Evolutionary conservation across 1,284 basidiomycete genomes (phyloP).

Genomic region (Moesziomyces sp.): DNA sequence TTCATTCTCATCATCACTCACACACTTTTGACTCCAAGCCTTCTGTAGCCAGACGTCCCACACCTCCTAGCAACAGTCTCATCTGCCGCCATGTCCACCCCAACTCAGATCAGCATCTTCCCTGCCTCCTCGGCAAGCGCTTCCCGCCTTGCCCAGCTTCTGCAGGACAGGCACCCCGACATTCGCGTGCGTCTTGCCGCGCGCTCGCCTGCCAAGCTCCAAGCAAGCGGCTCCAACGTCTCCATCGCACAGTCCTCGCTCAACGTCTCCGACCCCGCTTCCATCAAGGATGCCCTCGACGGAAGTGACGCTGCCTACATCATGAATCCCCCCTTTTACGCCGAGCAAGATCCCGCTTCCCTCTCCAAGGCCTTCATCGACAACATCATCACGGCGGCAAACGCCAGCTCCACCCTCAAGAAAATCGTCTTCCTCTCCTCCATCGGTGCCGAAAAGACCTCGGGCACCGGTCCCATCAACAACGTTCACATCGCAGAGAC

Average conservation of each 20-base stretch:
- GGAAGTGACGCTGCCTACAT: slow-evolving; percentile 34
- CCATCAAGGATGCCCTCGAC: slow-evolving; percentile 22
- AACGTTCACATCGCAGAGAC: slow-evolving; percentile 19
- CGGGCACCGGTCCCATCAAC: slow-evolving; percentile 16
- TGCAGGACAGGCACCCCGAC: slow-evolving; percentile 19
- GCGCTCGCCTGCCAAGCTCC: slow-evolving; percentile 19
- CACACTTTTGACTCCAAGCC: not conserved
- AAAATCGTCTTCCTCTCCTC: slow-evolving; percentile 34
- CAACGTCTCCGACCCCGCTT: slow-evolving; percentile 6
- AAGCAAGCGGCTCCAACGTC: slow-evolving; percentile 7
- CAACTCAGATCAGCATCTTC: slow-evolving; percentile 33
- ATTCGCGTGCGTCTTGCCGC: slow-evolving; percentile 23
- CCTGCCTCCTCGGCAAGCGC: slow-evolving; percentile 25
- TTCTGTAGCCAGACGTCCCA: not conserved
- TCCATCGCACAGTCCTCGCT: slow-evolving; percentile 15
- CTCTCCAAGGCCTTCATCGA: slow-evolving; percentile 11
- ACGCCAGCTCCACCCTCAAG: slow-evolving; percentile 12
- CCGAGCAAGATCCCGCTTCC: slow-evolving; percentile 5
- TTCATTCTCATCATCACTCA: not conserved
- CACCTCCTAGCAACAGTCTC: too few relatives aligned
- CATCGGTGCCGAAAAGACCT: slow-evolving; percentile 14
- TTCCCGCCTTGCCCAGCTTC: slow-evolving; percentile 7
- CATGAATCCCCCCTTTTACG: slow-evolving; percentile 22
- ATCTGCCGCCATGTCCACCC: slow-evolving; percentile 6
- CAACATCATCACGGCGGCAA: slow-evolving; percentile 17